A percentile compares a stretch with the other conserved stretches of the same genome.
Conservation (phyloP, 2,329 filamentous ascomycete genomes). For the Whalleya microplaca region DNA sequence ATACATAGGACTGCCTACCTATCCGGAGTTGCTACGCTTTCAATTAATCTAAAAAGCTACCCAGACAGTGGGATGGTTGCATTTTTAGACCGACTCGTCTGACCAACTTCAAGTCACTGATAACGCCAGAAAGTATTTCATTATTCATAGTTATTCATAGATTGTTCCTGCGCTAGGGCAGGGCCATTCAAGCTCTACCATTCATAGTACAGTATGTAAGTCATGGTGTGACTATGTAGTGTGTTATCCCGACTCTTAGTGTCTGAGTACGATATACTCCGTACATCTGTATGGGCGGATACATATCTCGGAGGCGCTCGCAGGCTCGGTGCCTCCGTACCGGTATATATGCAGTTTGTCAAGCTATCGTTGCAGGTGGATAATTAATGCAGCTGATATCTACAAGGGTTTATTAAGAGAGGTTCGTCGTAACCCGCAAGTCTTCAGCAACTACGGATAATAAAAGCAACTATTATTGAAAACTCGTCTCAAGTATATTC, state of each 20-base stretch:
- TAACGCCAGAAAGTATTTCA: not conserved
- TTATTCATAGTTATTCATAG: not conserved
- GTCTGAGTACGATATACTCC: too few relatives aligned
- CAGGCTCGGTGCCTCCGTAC: too few relatives aligned
- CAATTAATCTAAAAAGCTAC: too few relatives aligned
- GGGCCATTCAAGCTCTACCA: not conserved
- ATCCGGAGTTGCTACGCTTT: too few relatives aligned
- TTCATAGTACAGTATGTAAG: not conserved
- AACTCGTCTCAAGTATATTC: constrained; percentile 58
- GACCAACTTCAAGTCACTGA: not conserved
- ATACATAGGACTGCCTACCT: not conserved
- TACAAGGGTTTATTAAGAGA: too few relatives aligned
- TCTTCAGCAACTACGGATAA: too few relatives aligned
- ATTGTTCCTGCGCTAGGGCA: not conserved
- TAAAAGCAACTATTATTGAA: constrained; percentile 46
- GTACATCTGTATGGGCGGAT: too few relatives aligned
- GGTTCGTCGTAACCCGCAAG: too few relatives aligned
- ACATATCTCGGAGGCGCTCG: too few relatives aligned
- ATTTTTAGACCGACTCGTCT: not conserved
- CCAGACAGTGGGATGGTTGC: not conserved
- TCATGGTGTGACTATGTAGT: not conserved
- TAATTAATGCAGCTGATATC: too few relatives aligned
- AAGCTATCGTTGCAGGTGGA: too few relatives aligned
- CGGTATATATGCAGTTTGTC: too few relatives aligned
- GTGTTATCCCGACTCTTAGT: not conserved